These are phyloP conservation scores for Geotrichum macrosporum DNA, from an alignment of 1,139 yeast species.

Conservation along the genomic window DNA sequence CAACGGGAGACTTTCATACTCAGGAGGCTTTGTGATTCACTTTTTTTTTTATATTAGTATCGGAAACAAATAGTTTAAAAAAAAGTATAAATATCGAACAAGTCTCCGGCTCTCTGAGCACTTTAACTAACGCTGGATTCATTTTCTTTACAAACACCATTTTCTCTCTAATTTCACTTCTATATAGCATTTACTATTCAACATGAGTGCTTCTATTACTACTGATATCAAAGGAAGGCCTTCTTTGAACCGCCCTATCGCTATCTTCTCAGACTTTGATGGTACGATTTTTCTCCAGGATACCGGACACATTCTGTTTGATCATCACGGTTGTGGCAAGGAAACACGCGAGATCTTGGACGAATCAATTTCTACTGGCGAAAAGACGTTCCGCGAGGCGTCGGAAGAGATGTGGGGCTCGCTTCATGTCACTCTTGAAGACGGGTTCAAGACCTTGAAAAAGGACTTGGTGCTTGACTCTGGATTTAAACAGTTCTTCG, in stretches of 20 bases:
- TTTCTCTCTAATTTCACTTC: background rate
- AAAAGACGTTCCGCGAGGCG: conserved; percentile 40
- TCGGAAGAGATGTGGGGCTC: conserved; percentile 46
- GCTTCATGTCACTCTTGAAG: conserved; percentile 44
- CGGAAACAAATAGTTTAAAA: too few species aligned
- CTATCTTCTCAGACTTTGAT: conserved; percentile 44
- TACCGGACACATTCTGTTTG: conserved; percentile 45
- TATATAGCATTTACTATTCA: background rate
- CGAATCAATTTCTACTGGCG: conserved; percentile 38
- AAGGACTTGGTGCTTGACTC: conserved; percentile 54
- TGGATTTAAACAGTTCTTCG: conserved; percentile 54
- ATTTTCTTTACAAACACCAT: background rate
- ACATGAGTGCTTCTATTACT: conserved; percentile 5
- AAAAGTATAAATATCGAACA: background rate
- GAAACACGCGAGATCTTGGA: conserved; percentile 40
- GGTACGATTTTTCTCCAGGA: conserved; percentile 46
- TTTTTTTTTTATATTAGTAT: too few species aligned
- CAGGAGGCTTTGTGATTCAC: background rate
- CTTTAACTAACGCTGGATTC: too few species aligned
- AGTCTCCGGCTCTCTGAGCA: background rate
- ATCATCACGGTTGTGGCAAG: conserved; percentile 43
- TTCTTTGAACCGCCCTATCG: conserved; percentile 31
- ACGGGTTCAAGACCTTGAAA: conserved; percentile 53
- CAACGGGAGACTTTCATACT: background rate
- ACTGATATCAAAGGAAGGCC: conserved; percentile 20